Percentiles rank a stretch among this genome's conserved stretches.
These are phyloP conservation scores for Fragaria ananassa DNA, from an alignment of 306 rosid species.

Conservation along the genomic window DNA sequence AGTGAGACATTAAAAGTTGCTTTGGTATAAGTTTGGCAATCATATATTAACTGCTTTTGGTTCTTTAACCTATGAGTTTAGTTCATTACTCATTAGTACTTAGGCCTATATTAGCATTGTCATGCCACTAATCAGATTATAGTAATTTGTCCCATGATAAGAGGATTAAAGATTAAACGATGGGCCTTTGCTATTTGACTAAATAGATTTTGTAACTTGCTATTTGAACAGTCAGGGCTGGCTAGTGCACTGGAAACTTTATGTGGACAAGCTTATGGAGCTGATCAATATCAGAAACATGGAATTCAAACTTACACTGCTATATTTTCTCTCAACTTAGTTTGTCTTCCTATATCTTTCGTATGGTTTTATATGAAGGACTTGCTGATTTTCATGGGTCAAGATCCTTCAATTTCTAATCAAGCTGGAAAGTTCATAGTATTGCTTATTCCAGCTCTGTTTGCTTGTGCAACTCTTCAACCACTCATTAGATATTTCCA, in stretches of 20 bases:
- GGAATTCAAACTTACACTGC: conserved; percentile 32
- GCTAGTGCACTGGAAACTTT: conserved; percentile 44
- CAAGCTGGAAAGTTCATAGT: conserved; percentile 54
- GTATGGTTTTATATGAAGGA: conserved; percentile 57
- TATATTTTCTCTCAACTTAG: conserved; percentile 41
- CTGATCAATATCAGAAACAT: conserved; percentile 33
- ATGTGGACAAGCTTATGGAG: conserved; percentile 51
- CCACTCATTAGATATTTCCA: conserved; percentile 58
- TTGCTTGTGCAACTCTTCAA: conserved; percentile 58
- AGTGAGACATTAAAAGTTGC: neutral
- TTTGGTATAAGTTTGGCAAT: neutral
- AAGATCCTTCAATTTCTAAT: conserved; percentile 67
- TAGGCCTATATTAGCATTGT: neutral
- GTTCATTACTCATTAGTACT: neutral
- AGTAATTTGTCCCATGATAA: neutral
- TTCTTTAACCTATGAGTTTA: neutral
- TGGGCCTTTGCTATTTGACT: neutral
- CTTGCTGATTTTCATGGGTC: conserved; percentile 56
- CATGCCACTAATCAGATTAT: neutral
- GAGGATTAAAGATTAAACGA: neutral
- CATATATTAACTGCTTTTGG: neutral
- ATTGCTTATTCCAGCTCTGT: conserved; percentile 69
- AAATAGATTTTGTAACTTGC: neutral
- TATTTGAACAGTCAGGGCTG: conserved; percentile 36
- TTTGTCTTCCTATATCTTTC: conserved; percentile 52